These are phyloP conservation scores for Macrophomina pseudophaseolina DNA, from an alignment of 2,329 filamentous ascomycete genomes.

Conservation along the genomic window DNA sequence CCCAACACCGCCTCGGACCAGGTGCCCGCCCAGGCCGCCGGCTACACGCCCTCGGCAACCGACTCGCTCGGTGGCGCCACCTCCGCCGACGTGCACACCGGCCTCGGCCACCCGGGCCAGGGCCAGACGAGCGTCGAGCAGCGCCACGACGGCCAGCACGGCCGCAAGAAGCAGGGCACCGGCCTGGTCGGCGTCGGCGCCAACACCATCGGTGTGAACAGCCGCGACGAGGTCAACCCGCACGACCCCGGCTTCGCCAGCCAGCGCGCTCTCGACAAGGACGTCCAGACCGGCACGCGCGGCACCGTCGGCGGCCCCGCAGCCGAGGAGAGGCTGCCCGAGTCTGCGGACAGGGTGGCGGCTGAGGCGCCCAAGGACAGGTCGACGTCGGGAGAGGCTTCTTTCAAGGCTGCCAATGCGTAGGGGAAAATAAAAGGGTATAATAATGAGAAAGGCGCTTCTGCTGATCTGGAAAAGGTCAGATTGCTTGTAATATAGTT, in stretches of 20 bases:
- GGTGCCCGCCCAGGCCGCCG: slow-evolving; percentile 34
- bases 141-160: slow-evolving; percentile 51
- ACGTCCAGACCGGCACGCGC: slow-evolving; percentile 39
- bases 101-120: slow-evolving; percentile 57
- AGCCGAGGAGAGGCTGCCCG: slow-evolving; percentile 45
- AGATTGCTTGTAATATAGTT: background rate
- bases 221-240: slow-evolving; percentile 35
- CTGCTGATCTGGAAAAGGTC: background rate
- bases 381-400: slow-evolving; percentile 1
- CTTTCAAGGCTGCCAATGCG: background rate
- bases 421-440: background rate
- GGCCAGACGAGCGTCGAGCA: slow-evolving; percentile 57
- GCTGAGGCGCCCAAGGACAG: slow-evolving; percentile 30
- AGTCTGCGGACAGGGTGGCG: slow-evolving; percentile 36
- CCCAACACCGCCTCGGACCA: slow-evolving; percentile 51
- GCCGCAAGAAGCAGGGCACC: slow-evolving; percentile 47
- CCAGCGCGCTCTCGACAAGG: slow-evolving; percentile 46
- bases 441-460: background rate
- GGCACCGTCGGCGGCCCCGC: slow-evolving; percentile 37
- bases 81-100: slow-evolving; percentile 59
- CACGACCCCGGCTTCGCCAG: slow-evolving; percentile 41
- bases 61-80: slow-evolving; percentile 58
- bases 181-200: slow-evolving; percentile 54
- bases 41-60: slow-evolving; percentile 47
- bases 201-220: slow-evolving; percentile 28